Evolutionary conservation across 768 basidiomycete genomes (phyloP), one percentile per base, ranked within the genome.

Genomic region (Butyriboletus loyo): DNA sequence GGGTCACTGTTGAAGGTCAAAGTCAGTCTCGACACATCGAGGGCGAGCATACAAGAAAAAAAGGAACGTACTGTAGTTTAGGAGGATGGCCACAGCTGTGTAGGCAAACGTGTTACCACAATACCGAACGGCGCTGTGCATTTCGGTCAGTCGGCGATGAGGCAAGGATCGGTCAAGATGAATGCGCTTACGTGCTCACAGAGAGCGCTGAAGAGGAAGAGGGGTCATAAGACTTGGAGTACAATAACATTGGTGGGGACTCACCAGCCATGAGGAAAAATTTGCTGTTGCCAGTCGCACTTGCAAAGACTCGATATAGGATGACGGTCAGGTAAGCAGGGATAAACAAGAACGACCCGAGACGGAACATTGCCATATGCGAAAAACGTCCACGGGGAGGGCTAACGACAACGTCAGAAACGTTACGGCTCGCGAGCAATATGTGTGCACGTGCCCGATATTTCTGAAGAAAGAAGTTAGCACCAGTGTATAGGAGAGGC

Each of bases 91-190:
- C 54, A 97, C 83, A 1, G 93, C 80, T 0, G 97, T 98, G 71
- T 96, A 98, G 17, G 81, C 82, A 70, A 96, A 95, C 1, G 90
- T 94, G 57, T 76, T 82, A 25, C 89, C 94, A 63, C 91, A 92
- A 67, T 87, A 98, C 49, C 94, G 82, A 45, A 92, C 70, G 35
- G 93, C 92, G 32, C 92, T 95, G 61, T 43, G 54, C 1, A 4
- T 38, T 37, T 39, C 54, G 37, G 22, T 54, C 38, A 50, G 46
- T 38, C 21, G 30, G 30, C 2, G 4, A 19, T 2, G 11, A 45
- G 38, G 21, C 30, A 55, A 36, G 11, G 31, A 37, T 19, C 31
- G 7, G 7, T 13, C 1, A 17, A 17, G 15, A 14, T 19, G 22
- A 28, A 11, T 45, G 24, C 34, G 70, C 88, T 72, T 73, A 92